A percentile compares a stretch with the other conserved stretches of the same genome.
phyloP scores from a whole-genome alignment of 495 filamentous ascomycete species.

The Aspergillus sparsus region DNA sequence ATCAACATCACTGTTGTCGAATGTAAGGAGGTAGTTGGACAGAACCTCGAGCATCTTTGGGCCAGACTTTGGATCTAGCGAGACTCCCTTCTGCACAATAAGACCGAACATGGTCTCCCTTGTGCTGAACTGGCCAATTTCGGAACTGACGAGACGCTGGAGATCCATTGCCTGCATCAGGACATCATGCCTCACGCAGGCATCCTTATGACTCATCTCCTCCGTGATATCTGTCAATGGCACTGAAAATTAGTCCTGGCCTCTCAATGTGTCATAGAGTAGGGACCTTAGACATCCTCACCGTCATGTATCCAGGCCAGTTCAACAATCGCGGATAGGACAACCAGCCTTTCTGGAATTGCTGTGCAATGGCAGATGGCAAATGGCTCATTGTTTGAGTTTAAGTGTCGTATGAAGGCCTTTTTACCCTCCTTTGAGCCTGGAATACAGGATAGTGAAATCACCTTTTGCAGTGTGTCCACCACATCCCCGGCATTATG shows the following conservation, averaged over 20 bases:
- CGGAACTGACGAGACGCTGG: not conserved
- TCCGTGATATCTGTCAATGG: constrained; percentile 1
- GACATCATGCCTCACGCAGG: not conserved
- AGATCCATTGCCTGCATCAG: not conserved
- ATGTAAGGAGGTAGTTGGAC: constrained; percentile 6
- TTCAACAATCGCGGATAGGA: not conserved
- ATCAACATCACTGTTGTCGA: constrained; percentile 8
- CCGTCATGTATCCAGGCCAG: constrained; percentile 9
- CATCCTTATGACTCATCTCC: not conserved
- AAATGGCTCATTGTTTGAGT: constrained; percentile 1
- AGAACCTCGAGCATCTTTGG: constrained; percentile 8
- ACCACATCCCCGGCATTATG: not conserved
- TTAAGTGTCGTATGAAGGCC: constrained; percentile 6
- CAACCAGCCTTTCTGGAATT: constrained; percentile 9
- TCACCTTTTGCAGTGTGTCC: not conserved
- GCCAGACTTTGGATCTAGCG: not conserved
- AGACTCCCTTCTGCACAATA: not conserved
- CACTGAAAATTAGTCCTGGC: not conserved
- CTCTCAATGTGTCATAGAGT: too few species aligned
- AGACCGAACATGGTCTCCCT: not conserved
- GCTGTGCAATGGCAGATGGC: constrained; percentile 15
- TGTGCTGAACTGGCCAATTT: not conserved
- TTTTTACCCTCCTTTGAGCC: constrained; percentile 1
- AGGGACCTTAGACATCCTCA: not conserved
- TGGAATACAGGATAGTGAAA: not conserved